A percentile compares a stretch with the other conserved stretches of the same genome.
phyloP scores from a whole-genome alignment of 768 basidiomycete genomes.

The Candolleomyces aberdarensis region DNA sequence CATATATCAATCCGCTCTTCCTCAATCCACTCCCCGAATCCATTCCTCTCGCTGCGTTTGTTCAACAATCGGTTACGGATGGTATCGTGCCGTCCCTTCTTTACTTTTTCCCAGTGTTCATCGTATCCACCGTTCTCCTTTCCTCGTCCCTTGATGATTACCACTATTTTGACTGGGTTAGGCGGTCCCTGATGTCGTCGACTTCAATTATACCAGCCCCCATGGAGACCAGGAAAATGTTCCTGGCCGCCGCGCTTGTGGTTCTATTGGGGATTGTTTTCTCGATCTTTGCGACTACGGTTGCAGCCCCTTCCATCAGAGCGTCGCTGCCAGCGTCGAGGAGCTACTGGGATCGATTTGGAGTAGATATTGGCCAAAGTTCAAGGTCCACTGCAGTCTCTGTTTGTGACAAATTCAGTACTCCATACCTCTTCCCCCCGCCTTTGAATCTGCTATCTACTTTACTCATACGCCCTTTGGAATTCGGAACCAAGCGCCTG shows the following conservation, averaged over 20 bases:
- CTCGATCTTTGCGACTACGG: conserved; percentile 30
- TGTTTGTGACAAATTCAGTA: conserved; percentile 32
- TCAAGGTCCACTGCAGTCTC: conserved; percentile 41
- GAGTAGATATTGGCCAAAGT: conserved; percentile 35
- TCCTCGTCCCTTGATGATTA: conserved; percentile 44
- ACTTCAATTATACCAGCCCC: conserved; percentile 31
- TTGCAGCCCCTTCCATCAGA: conserved; percentile 17
- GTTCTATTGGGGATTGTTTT: conserved; percentile 30
- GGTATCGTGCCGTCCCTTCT: conserved; percentile 36
- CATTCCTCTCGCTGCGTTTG: conserved; percentile 45
- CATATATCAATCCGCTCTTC: conserved; percentile 43
- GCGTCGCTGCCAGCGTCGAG: conserved; percentile 2
- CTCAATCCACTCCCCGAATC: conserved; percentile 32
- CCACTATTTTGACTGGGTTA: conserved; percentile 5
- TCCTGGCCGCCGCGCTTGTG: conserved; percentile 34
- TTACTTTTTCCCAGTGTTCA: conserved; percentile 49
- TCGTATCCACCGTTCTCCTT: conserved; percentile 41
- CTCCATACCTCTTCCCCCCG: conserved; percentile 43
- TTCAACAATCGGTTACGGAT: conserved; percentile 34
- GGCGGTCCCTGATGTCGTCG: conserved; percentile 4
- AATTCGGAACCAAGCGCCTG: neutral
- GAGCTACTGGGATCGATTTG: conserved; percentile 48
- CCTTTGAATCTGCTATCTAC: conserved; percentile 45
- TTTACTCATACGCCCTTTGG: conserved; percentile 5
- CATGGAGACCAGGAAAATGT: conserved; percentile 43